Conservation (phyloP, 495 filamentous ascomycete species). For the Aspergillus homomorphus region DNA sequence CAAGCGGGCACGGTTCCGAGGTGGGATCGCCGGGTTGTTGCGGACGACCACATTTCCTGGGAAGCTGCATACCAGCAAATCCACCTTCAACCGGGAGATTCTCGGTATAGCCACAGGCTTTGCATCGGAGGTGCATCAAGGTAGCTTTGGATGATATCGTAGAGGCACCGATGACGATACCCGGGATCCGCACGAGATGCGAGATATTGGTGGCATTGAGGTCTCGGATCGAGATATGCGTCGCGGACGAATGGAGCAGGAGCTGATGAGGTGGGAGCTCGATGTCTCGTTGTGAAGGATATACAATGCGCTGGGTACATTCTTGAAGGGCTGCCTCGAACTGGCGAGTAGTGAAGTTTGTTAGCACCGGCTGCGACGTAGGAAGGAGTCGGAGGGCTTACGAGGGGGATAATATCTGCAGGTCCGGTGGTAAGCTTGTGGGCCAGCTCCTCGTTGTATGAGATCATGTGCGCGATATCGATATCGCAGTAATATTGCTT, state of each 20-base stretch:
- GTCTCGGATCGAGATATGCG: slow-evolving; percentile 89
- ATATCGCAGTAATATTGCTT: slow-evolving; percentile 97
- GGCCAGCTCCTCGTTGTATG: slow-evolving; percentile 93
- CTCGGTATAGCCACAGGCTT: slow-evolving; percentile 74
- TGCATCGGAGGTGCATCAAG: slow-evolving; percentile 79
- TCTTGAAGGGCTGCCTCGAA: slow-evolving; percentile 88
- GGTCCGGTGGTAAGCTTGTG: slow-evolving; percentile 89
- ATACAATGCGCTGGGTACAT: slow-evolving; percentile 90
- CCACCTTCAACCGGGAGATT: slow-evolving; percentile 73
- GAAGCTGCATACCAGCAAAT: slow-evolving; percentile 81
- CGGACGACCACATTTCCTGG: slow-evolving; percentile 67
- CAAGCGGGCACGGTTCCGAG: slow-evolving; percentile 76
- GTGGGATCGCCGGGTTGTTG: slow-evolving; percentile 55
- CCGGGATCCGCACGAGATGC: slow-evolving; percentile 90
- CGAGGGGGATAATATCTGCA: slow-evolving; percentile 86
- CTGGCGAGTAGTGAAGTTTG: slow-evolving; percentile 39
- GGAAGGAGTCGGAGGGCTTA: slow-evolving; percentile 34
- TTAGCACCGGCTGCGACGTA: background rate
- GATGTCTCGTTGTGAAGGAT: slow-evolving; percentile 66
- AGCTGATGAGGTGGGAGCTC: slow-evolving; percentile 84
- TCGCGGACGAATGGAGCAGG: slow-evolving; percentile 86
- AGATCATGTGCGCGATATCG: slow-evolving; percentile 93
- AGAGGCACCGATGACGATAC: slow-evolving; percentile 96
- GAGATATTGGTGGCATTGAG: slow-evolving; percentile 92
- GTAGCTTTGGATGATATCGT: slow-evolving; percentile 96